Evolutionary conservation across 2,329 filamentous ascomycete species (phyloP), one percentile per base, ranked within the genome.

Genomic region (Microdochium trichocladiopsis): DNA sequence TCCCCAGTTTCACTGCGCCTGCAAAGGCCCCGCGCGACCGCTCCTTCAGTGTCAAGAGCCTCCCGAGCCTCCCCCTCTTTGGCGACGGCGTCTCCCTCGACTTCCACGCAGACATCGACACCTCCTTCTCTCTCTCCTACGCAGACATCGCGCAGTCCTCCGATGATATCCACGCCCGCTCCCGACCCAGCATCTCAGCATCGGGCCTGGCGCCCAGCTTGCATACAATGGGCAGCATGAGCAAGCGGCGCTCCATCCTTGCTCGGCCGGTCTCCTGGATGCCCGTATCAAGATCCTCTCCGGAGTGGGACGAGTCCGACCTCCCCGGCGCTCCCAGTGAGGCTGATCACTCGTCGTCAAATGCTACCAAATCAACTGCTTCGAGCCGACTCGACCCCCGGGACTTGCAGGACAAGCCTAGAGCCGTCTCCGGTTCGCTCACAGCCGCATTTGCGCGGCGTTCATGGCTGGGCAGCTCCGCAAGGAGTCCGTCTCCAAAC

Each of bases 261-360:
- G 76, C 75, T 54, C 72, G 75, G 51, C 75, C 74, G 3, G 72
- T 74, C 53, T 76, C 76, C 54, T 82, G 79, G 80, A 70, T 82
- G 53, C 69, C 72, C 14, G 68, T 68, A 60, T 72, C 75, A 23
- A 77, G 70, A 56, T 70, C 72, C 12, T 60, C 68, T 4, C 61
- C 69, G 49, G 37, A 49, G 50, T 52, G 51, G 45, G 37, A 58
- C 48, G 41, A 53, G 36, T n/a, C 23, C 23, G 43, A 25, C 4
- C 21, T 25, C 43, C 43, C 4, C 4, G 43, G 12, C 11, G 4
- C 43, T 25, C 23, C 18, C 8, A 22, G 4, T 5, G 33, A 37
- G 22, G 50, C n/a, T n/a, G n/a, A 50, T 16, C 33, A 25, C 8
- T 50, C 52, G 41, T 51, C 51, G 11, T 49, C 50, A 31, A 52